Percentiles rank a stretch among this genome's conserved stretches.
Conservation (phyloP, 805 yeast species). For the Starmerella sirachaensis region DNA sequence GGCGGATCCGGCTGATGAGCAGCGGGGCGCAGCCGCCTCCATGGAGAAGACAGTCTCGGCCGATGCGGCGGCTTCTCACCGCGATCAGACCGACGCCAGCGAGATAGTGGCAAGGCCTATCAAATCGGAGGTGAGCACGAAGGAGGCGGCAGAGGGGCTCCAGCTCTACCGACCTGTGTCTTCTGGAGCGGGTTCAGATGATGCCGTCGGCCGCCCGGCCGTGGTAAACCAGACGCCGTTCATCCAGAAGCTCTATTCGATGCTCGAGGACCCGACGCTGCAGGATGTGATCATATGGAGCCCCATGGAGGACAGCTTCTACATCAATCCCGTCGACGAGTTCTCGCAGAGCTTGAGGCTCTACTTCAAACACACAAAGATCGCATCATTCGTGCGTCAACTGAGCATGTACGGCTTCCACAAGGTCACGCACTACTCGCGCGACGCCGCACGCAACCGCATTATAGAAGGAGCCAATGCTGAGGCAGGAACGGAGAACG, state of each 20-base stretch:
- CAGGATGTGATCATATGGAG: conserved; percentile 82
- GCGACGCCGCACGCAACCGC: conserved; percentile 10
- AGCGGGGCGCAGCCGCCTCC: no score
- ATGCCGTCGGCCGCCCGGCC: conserved; percentile 13
- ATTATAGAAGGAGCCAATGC: background rate
- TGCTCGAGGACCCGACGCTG: conserved; percentile 69
- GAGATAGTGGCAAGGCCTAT: no score
- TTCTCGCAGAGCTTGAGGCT: conserved; percentile 60
- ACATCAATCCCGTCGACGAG: conserved; percentile 74
- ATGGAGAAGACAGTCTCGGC: no score
- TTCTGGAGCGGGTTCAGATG: no score
- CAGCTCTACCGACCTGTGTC: no score
- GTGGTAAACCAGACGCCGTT: conserved; percentile 47
- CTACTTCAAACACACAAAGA: conserved; percentile 88
- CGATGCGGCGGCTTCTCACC: no score
- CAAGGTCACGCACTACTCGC: conserved; percentile 34
- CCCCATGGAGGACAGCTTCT: conserved; percentile 54
- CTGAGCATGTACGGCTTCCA: conserved; percentile 95
- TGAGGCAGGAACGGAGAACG: background rate
- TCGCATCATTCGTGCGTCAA: conserved; percentile 86
- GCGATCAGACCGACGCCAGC: no score
- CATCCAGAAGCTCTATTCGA: conserved; percentile 76
- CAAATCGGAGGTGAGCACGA: no score
- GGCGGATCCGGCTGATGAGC: no score
- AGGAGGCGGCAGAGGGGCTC: no score